Base-by-base conservation (phyloP, 2,329 filamentous ascomycete genomes). In the Botryotinia calthae region DNA sequence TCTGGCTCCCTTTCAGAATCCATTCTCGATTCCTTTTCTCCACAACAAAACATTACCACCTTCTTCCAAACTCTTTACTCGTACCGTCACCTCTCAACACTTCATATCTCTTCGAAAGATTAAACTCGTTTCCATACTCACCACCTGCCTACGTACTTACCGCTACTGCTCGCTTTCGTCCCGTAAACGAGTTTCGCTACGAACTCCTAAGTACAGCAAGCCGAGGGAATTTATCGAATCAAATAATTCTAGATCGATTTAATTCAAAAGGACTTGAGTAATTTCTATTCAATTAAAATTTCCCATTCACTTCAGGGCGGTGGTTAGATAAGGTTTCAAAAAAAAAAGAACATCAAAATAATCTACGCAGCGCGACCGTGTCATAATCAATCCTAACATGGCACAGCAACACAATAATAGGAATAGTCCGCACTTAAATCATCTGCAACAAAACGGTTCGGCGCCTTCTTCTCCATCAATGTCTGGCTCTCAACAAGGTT, bases 391-490 rank as follows among this genome's bases (percentile, higher is more conserved):
- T 40, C 64, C 10, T 63, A 74, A 69, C 61, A 76, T 79, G 77
- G 77, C 76, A 73, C 76, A 77, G 76, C 76, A 78, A 66, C 48
- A 73, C 59, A 69, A 75, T 42, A 69, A 72, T 56, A 78, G 76
- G 34, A 77, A 80, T 72, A 77, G 74, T 73, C 78, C 78, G 56
- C 79, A 79, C 72, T 73, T 78, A 40, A 76, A 74, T 56, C 77
- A 77, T 74, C 78, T 72, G 28, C 70, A 76, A 25, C 76, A 77
- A 66, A 80, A 79, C 79, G 77, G 78, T 61, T 80, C 79, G 37
- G 76, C 78, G 40, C 79, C 77, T 25, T 70, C 78, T 8, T 80
- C 80, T 18, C 79, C 79, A 67, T 80, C 80, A 31, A 81, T 81
- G 79, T 80, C 80, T 73, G 79, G 77, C 73, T 74, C 76, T 10